Conservation (phyloP, 2,329 filamentous ascomycete species). For the Thelonectria discophora region DNA sequence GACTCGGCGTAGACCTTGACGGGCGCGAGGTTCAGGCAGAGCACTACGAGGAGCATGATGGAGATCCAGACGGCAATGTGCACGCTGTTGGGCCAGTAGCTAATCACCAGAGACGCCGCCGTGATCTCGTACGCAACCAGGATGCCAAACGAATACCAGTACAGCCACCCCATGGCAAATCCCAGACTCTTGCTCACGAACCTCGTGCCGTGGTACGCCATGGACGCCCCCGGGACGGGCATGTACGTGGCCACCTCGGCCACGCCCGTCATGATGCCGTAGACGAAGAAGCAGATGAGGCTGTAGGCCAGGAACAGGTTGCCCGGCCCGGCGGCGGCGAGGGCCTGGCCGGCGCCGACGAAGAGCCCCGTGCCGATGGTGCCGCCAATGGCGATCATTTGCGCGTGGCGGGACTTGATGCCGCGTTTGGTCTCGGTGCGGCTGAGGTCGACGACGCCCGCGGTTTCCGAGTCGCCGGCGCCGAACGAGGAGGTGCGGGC, state of each 20-base stretch:
- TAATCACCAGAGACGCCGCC: constrained; percentile 14
- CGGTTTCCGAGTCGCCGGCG: constrained; percentile 8
- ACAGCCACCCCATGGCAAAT: constrained; percentile 24
- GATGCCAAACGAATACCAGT: constrained; percentile 26
- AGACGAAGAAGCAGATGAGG: constrained; percentile 23
- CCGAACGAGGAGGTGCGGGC: constrained; percentile 12
- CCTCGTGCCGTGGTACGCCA: constrained; percentile 15
- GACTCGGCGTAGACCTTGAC: constrained; percentile 18
- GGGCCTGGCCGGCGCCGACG: constrained; percentile 21
- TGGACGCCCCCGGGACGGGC: constrained; percentile 16
- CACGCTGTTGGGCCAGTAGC: constrained; percentile 17
- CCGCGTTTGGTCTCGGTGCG: constrained; percentile 15
- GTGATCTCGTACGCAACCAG: constrained; percentile 21
- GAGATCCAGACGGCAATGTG: constrained; percentile 20
- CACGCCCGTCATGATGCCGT: constrained; percentile 19
- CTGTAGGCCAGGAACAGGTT: constrained; percentile 19
- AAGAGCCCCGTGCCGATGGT: constrained; percentile 21
- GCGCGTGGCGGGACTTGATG: constrained; percentile 23
- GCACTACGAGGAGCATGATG: constrained; percentile 14
- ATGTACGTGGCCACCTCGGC: constrained; percentile 20
- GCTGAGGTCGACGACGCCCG: constrained; percentile 7
- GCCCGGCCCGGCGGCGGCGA: constrained; percentile 8
- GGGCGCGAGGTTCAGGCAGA: constrained; percentile 11
- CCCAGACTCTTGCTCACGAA: constrained; percentile 21
- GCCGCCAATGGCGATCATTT: constrained; percentile 22